phyloP scores from a whole-genome alignment of 106 monocot species.

The Dendrobium catenatum region DNA sequence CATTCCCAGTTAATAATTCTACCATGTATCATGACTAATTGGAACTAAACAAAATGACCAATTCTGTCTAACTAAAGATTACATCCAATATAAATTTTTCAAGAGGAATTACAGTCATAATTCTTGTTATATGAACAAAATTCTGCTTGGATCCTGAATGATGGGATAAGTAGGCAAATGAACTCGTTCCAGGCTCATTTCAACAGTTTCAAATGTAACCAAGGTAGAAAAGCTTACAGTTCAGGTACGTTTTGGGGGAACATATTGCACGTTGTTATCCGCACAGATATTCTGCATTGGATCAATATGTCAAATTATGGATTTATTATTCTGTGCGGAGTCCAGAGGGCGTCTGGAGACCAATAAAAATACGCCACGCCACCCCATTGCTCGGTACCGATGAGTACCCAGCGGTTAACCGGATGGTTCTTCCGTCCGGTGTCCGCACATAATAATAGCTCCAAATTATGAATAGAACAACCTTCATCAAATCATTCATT shows the following conservation, averaged over 20 bases:
- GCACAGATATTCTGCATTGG: constrained; percentile 43
- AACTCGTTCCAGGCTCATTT: background rate
- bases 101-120: background rate
- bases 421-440: too few relatives aligned
- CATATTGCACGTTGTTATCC: constrained; percentile 62
- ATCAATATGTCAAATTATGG: background rate
- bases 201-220: background rate
- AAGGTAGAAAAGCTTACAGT: background rate
- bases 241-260: constrained; percentile 50
- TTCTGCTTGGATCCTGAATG: background rate
- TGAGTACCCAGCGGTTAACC: too few relatives aligned
- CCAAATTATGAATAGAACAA: background rate
- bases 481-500: background rate
- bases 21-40: background rate
- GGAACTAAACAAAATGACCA: background rate
- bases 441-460: too few relatives aligned
- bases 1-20: background rate
- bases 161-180: background rate
- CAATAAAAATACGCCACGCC: too few relatives aligned
- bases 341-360: too few relatives aligned
- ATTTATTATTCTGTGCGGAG: too few relatives aligned
- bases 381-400: too few relatives aligned
- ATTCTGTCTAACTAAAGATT: background rate
- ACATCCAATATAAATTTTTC: background rate
- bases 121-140: background rate